Conservation (phyloP, 139 green algal species). For the Chlorella sp. region DNA sequence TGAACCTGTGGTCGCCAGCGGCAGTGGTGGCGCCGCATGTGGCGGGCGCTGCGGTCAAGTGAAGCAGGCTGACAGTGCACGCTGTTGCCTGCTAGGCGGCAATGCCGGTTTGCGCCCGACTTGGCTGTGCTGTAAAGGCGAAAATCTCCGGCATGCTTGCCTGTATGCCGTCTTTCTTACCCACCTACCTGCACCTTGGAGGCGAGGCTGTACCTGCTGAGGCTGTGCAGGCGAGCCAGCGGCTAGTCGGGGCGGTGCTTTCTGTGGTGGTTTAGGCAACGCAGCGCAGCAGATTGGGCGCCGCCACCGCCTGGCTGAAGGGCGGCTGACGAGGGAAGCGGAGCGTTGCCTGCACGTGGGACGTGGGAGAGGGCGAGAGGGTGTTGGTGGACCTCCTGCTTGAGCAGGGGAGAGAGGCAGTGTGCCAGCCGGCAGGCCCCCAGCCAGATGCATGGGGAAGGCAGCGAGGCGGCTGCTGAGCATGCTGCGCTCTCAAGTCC, state of each 20-base stretch:
- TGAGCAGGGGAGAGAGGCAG: too few species aligned
- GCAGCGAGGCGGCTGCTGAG: too few species aligned
- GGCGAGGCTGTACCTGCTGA: background rate
- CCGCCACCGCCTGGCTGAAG: background rate
- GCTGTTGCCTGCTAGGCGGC: too few species aligned
- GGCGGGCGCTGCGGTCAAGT: background rate
- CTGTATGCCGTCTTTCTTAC: too few species aligned
- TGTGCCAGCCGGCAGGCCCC: too few species aligned
- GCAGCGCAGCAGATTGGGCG: background rate
- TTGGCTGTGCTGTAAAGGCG: too few species aligned
- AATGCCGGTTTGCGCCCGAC: too few species aligned
- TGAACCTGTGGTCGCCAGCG: background rate
- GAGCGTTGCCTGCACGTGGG: background rate
- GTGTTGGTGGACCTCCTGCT: too few species aligned
- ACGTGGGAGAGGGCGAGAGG: background rate
- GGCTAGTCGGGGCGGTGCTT: background rate
- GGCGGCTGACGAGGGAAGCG: background rate
- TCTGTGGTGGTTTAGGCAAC: background rate
- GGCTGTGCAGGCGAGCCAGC: background rate
- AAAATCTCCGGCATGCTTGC: too few species aligned
- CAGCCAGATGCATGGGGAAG: too few species aligned
- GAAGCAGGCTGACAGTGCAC: background rate
- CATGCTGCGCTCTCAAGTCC: too few species aligned
- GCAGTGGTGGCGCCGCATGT: background rate
- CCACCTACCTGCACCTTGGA: too few species aligned